Conservation (phyloP, 2,329 filamentous ascomycete genomes). For the Monilinia vaccinii-corymbosi region DNA sequence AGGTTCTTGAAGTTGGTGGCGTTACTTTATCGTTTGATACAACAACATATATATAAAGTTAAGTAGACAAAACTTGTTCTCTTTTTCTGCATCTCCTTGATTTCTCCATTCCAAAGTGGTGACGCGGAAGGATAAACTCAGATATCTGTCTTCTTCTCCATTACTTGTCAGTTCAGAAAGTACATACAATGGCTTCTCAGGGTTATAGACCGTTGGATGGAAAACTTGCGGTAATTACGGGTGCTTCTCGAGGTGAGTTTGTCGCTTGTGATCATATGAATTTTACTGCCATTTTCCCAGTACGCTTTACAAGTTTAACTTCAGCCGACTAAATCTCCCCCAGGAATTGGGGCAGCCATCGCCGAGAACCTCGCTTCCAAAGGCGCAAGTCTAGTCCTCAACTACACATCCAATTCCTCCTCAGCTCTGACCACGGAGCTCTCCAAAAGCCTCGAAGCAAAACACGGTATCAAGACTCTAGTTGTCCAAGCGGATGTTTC, state of each 20-base stretch:
- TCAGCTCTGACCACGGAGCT: constrained; percentile 42
- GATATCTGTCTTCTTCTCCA: neutral
- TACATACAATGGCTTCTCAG: constrained; percentile 9
- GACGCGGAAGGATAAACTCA: neutral
- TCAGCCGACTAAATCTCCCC: constrained; percentile 3
- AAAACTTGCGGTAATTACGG: constrained; percentile 72
- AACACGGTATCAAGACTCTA: constrained; percentile 51
- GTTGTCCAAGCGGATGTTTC: constrained; percentile 65
- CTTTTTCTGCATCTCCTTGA: neutral
- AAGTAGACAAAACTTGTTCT: neutral
- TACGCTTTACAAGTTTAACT: neutral
- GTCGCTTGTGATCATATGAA: neutral
- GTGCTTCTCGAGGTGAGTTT: constrained; percentile 61
- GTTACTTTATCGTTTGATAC: neutral
- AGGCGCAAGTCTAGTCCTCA: constrained; percentile 53
- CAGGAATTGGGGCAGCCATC: constrained; percentile 61
- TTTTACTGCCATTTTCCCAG: neutral
- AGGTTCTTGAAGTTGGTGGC: neutral
- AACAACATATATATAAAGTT: neutral
- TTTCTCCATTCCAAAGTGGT: neutral
- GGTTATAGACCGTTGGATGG: constrained; percentile 45
- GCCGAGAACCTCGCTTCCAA: constrained; percentile 63
- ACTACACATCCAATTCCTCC: constrained; percentile 57
- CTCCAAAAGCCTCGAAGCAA: constrained; percentile 43
- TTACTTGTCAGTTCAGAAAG: constrained; percentile 1